These are phyloP conservation scores for Umbelopsis sp. DNA, from an alignment of 192 early-diverging fungal genomes.

Conservation along the genomic window DNA sequence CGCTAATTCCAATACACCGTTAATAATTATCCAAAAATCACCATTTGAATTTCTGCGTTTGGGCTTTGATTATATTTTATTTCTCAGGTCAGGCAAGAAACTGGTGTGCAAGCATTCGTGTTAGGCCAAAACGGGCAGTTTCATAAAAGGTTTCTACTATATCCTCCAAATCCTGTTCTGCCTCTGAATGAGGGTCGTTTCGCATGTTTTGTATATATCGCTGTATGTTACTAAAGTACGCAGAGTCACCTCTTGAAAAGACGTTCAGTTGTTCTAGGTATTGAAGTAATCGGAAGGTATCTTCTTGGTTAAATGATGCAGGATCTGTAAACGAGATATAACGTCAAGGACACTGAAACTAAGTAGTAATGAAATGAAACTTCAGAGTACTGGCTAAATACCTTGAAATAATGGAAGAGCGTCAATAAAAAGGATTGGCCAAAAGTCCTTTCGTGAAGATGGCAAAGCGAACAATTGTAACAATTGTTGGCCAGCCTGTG, in stretches of 20 bases:
- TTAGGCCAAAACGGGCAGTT: neutral
- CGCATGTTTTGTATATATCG: neutral
- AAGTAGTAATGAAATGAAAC: too few relatives aligned
- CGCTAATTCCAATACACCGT: too few relatives aligned
- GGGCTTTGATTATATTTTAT: neutral
- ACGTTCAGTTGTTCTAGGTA: neutral
- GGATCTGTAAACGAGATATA: neutral
- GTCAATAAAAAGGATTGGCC: constrained; percentile 8
- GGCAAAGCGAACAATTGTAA: neutral
- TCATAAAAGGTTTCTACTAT: constrained; percentile 12
- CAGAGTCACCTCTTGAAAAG: neutral
- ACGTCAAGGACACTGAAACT: neutral
- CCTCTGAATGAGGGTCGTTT: neutral
- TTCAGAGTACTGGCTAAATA: neutral
- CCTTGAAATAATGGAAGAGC: constrained; percentile 4
- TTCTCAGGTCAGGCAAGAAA: neutral
- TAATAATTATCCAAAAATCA: too few relatives aligned
- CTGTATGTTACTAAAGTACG: neutral
- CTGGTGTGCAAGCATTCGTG: constrained; percentile 4
- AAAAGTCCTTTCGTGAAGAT: constrained; percentile 8
- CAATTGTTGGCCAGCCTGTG: neutral
- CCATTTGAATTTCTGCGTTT: neutral
- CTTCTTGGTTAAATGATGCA: neutral
- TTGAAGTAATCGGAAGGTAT: neutral
- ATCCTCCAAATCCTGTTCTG: neutral